phyloP scores from a whole-genome alignment of 75 land plant species.

The Selaginella tamariscina region DNA sequence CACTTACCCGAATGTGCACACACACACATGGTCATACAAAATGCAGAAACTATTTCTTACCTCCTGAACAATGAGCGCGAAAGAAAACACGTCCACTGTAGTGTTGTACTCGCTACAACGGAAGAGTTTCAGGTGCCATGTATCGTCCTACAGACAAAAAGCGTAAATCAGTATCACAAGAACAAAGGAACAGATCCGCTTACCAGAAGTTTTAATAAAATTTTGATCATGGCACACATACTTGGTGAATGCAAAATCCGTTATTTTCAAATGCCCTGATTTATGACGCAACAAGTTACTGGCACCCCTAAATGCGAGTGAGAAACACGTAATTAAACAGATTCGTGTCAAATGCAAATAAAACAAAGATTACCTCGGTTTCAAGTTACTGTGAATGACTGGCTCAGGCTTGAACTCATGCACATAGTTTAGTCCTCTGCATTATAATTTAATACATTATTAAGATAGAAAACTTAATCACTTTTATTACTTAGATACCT shows the following conservation, averaged over 20 bases:
- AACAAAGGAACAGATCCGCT: neutral
- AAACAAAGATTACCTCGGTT: conserved; percentile 37
- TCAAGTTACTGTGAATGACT: conserved; percentile 50
- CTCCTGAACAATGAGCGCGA: conserved; percentile 27
- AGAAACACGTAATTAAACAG: neutral
- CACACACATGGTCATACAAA: no score
- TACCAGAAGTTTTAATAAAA: neutral
- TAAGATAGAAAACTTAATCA: neutral
- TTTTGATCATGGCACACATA: neutral
- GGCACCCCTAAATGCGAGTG: neutral
- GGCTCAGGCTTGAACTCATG: conserved; percentile 48
- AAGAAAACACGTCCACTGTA: conserved; percentile 29
- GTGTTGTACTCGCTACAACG: conserved; percentile 15
- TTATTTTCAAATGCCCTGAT: conserved; percentile 45
- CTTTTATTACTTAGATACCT: conserved; percentile 15
- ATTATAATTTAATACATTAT: neutral
- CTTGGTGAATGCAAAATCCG: conserved; percentile 59
- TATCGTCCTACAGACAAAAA: conserved; percentile 35
- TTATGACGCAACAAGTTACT: conserved; percentile 49
- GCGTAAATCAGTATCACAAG: neutral
- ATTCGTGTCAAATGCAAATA: neutral
- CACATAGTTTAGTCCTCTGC: conserved; percentile 61
- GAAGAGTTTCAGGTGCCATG: conserved; percentile 29
- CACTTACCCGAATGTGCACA: no score
- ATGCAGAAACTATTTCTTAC: conserved; percentile 12